These are phyloP conservation scores for Dactylis glomerata DNA, from an alignment of 176 grass and related monocot species.

Conservation along the genomic window DNA sequence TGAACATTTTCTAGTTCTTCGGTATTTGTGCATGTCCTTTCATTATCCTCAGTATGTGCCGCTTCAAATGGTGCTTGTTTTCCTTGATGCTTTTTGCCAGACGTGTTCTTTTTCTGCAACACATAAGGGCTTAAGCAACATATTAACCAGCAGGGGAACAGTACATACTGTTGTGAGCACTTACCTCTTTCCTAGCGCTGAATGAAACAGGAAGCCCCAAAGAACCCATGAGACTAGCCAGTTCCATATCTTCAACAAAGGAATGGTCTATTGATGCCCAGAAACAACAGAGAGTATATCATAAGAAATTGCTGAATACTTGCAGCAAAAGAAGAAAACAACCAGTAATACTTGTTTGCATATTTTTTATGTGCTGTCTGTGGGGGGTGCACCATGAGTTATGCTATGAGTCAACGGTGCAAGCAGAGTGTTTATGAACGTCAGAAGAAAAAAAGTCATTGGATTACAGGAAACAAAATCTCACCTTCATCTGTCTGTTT, in stretches of 20 bases:
- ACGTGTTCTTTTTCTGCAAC: constrained; percentile 49
- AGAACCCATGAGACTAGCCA: constrained; percentile 72
- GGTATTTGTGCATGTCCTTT: constrained; percentile 19
- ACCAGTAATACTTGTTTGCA: neutral
- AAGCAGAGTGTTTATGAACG: neutral
- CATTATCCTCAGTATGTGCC: constrained; percentile 27
- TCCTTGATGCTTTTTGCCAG: constrained; percentile 50
- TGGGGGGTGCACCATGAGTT: neutral
- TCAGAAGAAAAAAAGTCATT: neutral
- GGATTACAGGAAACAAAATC: constrained; percentile 12
- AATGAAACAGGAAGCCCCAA: constrained; percentile 94
- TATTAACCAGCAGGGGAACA: constrained; percentile 3
- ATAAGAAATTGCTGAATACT: constrained; percentile 13
- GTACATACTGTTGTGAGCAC: constrained; percentile 4
- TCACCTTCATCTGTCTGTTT: constrained; percentile 31
- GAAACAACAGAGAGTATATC: constrained; percentile 27
- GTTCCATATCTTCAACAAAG: constrained; percentile 68
- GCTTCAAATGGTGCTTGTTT: constrained; percentile 28
- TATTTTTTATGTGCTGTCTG: constrained; percentile 4
- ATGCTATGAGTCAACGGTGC: neutral
- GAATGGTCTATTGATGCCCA: constrained; percentile 19
- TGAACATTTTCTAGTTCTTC: constrained; percentile 19
- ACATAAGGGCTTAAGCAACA: constrained; percentile 14
- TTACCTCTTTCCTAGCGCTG: constrained; percentile 69
- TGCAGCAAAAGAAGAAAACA: constrained; percentile 16